Percentiles rank a stretch among this genome's conserved stretches.
These are phyloP conservation scores for Pythium folliculosum DNA, from an alignment of 352 stramenopile species.

Conservation along the genomic window DNA sequence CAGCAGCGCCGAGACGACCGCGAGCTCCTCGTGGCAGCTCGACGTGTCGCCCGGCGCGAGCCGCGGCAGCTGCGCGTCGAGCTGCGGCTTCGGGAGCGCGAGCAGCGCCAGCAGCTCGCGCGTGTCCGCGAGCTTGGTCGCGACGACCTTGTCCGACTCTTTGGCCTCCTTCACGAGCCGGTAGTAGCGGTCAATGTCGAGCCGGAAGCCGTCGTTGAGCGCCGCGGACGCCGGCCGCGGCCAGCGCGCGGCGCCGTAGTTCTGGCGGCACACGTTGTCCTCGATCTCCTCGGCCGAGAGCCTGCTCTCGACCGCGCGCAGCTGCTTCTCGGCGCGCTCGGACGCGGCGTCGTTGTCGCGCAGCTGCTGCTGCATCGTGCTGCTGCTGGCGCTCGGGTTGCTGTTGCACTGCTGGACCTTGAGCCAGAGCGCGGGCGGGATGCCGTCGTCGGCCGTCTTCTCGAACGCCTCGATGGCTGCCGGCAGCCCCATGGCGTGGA, in stretches of 20 bases:
- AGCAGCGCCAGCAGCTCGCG: slow-evolving; percentile 42
- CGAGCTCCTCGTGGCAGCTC: slow-evolving; percentile 60
- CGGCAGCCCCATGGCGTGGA: slow-evolving; percentile 62
- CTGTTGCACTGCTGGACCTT: slow-evolving; percentile 43
- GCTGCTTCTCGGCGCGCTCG: slow-evolving; percentile 56
- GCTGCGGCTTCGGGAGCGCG: slow-evolving; percentile 46
- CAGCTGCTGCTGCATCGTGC: slow-evolving; percentile 47
- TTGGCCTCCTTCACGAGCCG: slow-evolving; percentile 73
- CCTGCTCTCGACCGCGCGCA: slow-evolving; percentile 53
- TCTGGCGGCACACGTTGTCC: slow-evolving; percentile 67
- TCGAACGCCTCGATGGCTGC: slow-evolving; percentile 82
- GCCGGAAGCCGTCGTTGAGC: slow-evolving; percentile 59
- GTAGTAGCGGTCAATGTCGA: slow-evolving; percentile 75
- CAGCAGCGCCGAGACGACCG: slow-evolving; percentile 45
- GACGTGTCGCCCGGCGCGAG: slow-evolving; percentile 46
- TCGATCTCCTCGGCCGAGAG: slow-evolving; percentile 64
- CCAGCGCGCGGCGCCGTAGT: slow-evolving; percentile 66
- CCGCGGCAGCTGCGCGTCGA: slow-evolving; percentile 57
- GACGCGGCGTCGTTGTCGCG: slow-evolving; percentile 55
- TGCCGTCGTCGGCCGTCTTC: slow-evolving; percentile 58
- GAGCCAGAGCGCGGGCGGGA: slow-evolving; percentile 55
- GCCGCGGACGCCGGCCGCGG: slow-evolving; percentile 46
- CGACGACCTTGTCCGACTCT: slow-evolving; percentile 64
- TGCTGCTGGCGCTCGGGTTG: slow-evolving; percentile 26
- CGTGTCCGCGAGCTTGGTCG: slow-evolving; percentile 44